A percentile compares a stretch with the other conserved stretches of the same genome.
Conservation (phyloP, 345 rosid genomes). For the Syzygium jambos region DNA sequence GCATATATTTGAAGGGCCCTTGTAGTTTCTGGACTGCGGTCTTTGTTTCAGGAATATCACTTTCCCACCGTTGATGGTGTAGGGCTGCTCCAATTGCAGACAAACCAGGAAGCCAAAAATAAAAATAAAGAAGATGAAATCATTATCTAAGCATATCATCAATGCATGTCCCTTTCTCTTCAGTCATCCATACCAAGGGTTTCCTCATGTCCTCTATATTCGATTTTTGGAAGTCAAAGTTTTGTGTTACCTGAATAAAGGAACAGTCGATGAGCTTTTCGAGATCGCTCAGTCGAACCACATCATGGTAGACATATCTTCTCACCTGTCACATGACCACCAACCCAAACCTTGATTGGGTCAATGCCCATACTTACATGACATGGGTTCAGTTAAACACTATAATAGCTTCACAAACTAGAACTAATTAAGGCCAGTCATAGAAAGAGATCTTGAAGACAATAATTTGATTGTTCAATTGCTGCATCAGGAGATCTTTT, state of each 20-base stretch:
- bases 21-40: conserved; percentile 72
- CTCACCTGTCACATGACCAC: conserved; percentile 47
- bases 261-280: conserved; percentile 91
- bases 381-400: background rate
- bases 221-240: background rate
- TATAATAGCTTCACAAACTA: too few species aligned
- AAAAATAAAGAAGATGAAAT: background rate
- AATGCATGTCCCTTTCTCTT: background rate
- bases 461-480: background rate
- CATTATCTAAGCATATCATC: background rate
- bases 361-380: background rate
- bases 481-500: background rate
- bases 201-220: background rate
- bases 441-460: background rate
- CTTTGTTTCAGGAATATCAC: conserved; percentile 90
- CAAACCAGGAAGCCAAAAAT: background rate
- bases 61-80: conserved; percentile 86
- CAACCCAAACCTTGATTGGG: background rate
- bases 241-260: conserved; percentile 53
- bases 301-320: conserved; percentile 84
- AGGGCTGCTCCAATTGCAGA: conserved; percentile 45
- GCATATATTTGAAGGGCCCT: conserved; percentile 74
- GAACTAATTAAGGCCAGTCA: background rate
- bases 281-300: conserved; percentile 72
- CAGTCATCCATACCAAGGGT: background rate